These are phyloP conservation scores for Cyberlindnera xylosilytica DNA, from an alignment of 805 yeast species.

Conservation along the genomic window DNA sequence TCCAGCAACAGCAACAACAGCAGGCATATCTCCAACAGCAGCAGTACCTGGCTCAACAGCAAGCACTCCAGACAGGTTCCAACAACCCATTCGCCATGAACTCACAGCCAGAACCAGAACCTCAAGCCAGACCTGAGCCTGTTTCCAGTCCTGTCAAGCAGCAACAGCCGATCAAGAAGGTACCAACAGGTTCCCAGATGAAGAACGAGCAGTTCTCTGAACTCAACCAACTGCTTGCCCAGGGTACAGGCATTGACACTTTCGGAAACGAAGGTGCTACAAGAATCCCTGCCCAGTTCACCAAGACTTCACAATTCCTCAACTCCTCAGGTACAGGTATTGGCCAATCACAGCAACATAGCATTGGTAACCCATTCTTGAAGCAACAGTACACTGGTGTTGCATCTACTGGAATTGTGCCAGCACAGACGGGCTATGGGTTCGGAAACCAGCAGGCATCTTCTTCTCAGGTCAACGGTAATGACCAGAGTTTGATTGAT, in stretches of 20 bases:
- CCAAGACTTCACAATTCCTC: constrained; percentile 74
- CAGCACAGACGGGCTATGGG: constrained; percentile 91
- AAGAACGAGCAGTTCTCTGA: constrained; percentile 63
- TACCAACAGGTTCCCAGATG: constrained; percentile 51
- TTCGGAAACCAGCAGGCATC: constrained; percentile 69
- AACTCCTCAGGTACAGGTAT: constrained; percentile 86
- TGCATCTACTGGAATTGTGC: constrained; percentile 62
- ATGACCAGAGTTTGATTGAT: constrained; percentile 29
- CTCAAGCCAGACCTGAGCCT: constrained; percentile 20
- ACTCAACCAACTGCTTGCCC: constrained; percentile 72
- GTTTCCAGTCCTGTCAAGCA: too few relatives aligned
- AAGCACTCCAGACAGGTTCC: constrained; percentile 54
- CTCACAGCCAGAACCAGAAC: constrained; percentile 12
- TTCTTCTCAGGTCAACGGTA: constrained; percentile 16
- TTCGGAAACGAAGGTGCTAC: constrained; percentile 84
- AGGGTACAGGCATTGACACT: constrained; percentile 91
- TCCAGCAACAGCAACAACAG: constrained; percentile 11
- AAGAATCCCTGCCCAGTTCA: constrained; percentile 91
- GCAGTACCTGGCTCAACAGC: constrained; percentile 7
- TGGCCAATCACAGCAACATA: constrained; percentile 29
- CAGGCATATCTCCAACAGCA: constrained; percentile 6
- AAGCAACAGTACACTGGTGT: constrained; percentile 73
- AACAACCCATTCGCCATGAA: constrained; percentile 68
- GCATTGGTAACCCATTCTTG: constrained; percentile 38
- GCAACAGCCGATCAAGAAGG: constrained; percentile 37